phyloP scores from a whole-genome alignment of 106 monocot species.

The Allium cepa region DNA sequence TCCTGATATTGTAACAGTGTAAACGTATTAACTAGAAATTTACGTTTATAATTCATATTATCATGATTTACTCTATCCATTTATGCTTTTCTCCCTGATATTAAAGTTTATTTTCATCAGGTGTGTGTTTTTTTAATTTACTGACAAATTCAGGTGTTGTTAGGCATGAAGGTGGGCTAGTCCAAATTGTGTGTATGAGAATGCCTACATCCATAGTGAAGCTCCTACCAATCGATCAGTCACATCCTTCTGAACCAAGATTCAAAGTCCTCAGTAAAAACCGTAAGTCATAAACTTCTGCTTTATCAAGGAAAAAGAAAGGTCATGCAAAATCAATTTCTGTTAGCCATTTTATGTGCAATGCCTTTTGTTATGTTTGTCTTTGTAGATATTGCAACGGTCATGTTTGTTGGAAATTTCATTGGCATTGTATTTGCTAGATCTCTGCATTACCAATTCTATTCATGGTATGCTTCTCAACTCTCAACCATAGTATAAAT shows the following conservation, averaged over 20 bases:
- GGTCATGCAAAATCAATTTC: neutral
- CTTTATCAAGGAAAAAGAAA: too few relatives aligned
- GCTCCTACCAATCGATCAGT: conserved; percentile 7
- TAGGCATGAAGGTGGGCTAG: conserved; percentile 84
- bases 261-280: conserved; percentile 44
- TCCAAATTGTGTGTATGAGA: conserved; percentile 41
- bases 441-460: conserved; percentile 97
- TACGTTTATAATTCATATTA: too few relatives aligned
- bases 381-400: conserved; percentile 59
- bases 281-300: conserved; percentile 29
- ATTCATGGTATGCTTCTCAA: conserved; percentile 71
- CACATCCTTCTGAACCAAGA: conserved; percentile 29
- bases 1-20: too few relatives aligned
- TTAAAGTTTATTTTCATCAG: too few relatives aligned
- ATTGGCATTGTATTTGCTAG: conserved; percentile 88
- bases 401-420: conserved; percentile 99
- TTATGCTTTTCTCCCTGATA: too few relatives aligned
- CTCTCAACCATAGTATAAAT: too few relatives aligned
- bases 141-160: conserved; percentile 14
- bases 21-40: too few relatives aligned
- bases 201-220: conserved; percentile 16
- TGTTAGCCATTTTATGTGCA: neutral
- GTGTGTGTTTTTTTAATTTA: neutral
- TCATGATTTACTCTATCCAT: too few relatives aligned
- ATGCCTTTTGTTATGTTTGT: neutral